Evolutionary conservation across 2,329 filamentous ascomycete species (phyloP).

Genomic region (Gnomoniopsis sp.): DNA sequence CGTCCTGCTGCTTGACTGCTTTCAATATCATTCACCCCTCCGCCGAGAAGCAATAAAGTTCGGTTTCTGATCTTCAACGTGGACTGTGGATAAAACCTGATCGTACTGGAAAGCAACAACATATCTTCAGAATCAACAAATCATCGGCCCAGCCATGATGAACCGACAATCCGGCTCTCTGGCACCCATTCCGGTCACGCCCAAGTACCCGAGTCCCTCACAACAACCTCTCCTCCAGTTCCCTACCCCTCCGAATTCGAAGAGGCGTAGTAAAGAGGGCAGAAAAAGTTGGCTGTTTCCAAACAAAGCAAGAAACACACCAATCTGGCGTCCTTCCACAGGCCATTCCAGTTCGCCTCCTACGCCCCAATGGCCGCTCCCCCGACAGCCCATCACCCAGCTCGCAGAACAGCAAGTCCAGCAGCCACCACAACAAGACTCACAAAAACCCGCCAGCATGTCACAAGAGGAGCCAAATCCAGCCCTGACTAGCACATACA

Average conservation of each 20-base stretch:
- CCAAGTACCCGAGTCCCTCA: conserved; percentile 11
- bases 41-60: too few species aligned
- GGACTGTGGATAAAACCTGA: neutral
- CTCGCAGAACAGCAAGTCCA: neutral
- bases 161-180: conserved; percentile 16
- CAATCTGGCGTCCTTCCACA: conserved; percentile 18
- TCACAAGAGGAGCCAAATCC: conserved; percentile 4
- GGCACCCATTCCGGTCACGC: conserved; percentile 17
- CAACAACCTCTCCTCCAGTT: conserved; percentile 15
- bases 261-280: conserved; percentile 14
- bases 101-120: neutral
- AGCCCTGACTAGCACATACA: conserved; percentile 13
- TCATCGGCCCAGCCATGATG: neutral
- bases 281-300: conserved; percentile 16
- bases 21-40: too few species aligned
- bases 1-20: too few species aligned
- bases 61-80: neutral
- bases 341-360: conserved; percentile 16
- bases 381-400: conserved; percentile 6
- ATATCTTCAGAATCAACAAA: neutral
- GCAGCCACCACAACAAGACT: neutral
- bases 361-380: conserved; percentile 16
- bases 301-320: conserved; percentile 2
- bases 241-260: conserved; percentile 1
- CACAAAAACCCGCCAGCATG: neutral